A percentile compares a stretch with the other conserved stretches of the same genome.
Conservation (phyloP, 2,329 filamentous ascomycete genomes). For the Sphaerulina populicola region DNA sequence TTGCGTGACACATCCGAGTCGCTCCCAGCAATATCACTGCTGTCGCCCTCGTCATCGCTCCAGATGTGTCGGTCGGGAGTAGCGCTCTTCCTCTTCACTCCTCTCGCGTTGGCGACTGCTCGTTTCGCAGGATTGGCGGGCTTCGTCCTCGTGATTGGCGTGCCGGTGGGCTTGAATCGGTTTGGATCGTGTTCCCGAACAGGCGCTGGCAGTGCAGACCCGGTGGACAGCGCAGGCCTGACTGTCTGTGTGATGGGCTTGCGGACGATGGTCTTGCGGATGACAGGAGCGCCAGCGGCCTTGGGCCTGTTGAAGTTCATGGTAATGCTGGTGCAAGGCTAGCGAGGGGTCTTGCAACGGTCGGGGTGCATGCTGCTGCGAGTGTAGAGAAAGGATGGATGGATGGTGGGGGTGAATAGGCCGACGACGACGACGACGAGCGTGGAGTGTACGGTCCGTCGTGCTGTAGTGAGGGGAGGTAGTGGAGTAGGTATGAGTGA, state of each 20-base stretch:
- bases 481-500: no score
- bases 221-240: slow-evolving; percentile 11
- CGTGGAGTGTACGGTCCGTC: not conserved
- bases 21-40: slow-evolving; percentile 27
- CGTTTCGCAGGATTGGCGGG: slow-evolving; percentile 17
- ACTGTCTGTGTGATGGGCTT: slow-evolving; percentile 19
- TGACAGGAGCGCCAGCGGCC: slow-evolving; percentile 19
- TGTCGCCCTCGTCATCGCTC: slow-evolving; percentile 29
- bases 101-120: slow-evolving; percentile 21
- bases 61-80: slow-evolving; percentile 31
- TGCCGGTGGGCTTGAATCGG: slow-evolving; percentile 24
- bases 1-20: slow-evolving; percentile 33
- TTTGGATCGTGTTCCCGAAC: slow-evolving; percentile 19
- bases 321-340: slow-evolving; percentile 10
- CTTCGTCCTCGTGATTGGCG: slow-evolving; percentile 12
- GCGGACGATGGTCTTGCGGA: slow-evolving; percentile 24
- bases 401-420: not conserved
- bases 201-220: slow-evolving; percentile 3
- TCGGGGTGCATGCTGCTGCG: not conserved
- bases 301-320: slow-evolving; percentile 23
- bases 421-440: not conserved
- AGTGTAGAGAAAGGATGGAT: no score
- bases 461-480: not conserved
- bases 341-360: slow-evolving; percentile 12
- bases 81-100: slow-evolving; percentile 32